phyloP scores from a whole-genome alignment of 768 basidiomycete species.

The Mycena vulgaris region DNA sequence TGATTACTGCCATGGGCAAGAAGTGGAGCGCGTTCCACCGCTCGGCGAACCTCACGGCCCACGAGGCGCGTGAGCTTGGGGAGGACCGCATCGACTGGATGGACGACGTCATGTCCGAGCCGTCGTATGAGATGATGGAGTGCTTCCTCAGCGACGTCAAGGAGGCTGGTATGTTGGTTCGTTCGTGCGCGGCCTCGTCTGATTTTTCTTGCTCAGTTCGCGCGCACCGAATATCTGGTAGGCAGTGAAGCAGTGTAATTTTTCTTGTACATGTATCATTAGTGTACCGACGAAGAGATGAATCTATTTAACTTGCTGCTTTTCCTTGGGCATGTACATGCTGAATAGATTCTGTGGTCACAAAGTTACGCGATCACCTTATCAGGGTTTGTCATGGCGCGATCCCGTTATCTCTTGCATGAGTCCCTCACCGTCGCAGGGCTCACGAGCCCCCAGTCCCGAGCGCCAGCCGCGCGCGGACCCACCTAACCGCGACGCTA shows the following conservation, averaged over 20 bases:
- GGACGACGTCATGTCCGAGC: slow-evolving; percentile 37
- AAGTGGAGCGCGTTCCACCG: slow-evolving; percentile 33
- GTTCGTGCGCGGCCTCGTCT: not conserved
- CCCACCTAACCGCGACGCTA: slow-evolving; percentile 17
- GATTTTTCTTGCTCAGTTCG: slow-evolving; percentile 22
- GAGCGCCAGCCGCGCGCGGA: slow-evolving; percentile 5
- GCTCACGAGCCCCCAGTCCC: slow-evolving; percentile 4
- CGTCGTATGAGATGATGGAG: slow-evolving; percentile 38
- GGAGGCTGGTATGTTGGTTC: slow-evolving; percentile 20
- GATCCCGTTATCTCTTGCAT: slow-evolving; percentile 10
- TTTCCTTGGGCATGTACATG: no score
- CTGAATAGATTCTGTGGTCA: no score
- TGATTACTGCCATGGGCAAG: slow-evolving; percentile 36
- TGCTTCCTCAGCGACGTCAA: slow-evolving; percentile 28
- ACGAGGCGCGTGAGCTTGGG: slow-evolving; percentile 26
- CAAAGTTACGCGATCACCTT: slow-evolving; percentile 33
- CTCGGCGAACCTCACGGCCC: slow-evolving; percentile 30
- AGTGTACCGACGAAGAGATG: no score
- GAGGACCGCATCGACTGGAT: slow-evolving; percentile 39
- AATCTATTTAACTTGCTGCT: no score
- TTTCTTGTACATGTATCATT: no score
- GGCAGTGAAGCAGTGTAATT: not conserved
- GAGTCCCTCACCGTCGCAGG: slow-evolving; percentile 11
- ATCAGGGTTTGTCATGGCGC: slow-evolving; percentile 1
- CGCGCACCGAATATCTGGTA: not conserved